Conservation (phyloP, 257 asterid genomes). For the Nicotiana paniculata region DNA sequence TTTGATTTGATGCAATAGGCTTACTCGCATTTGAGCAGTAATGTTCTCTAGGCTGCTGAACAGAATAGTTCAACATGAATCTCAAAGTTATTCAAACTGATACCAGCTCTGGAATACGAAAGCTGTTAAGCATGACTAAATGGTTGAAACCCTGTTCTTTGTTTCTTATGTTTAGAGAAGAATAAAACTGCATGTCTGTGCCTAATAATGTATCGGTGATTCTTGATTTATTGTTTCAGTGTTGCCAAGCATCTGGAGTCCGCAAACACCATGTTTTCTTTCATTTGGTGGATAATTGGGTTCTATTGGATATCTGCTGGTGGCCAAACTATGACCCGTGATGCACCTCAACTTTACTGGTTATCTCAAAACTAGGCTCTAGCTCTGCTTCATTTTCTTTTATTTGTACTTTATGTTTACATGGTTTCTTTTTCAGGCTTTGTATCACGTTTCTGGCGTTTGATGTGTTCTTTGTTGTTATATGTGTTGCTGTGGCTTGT, state of each 20-base stretch:
- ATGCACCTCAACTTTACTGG: constrained; percentile 96
- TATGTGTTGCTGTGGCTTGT: constrained; percentile 95
- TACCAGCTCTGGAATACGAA: neutral
- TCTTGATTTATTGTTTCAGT: constrained; percentile 66
- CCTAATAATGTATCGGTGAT: constrained; percentile 2
- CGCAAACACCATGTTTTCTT: constrained; percentile 93
- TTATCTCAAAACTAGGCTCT: constrained; percentile 50
- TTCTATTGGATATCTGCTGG: constrained; percentile 96
- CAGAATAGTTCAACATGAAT: neutral
- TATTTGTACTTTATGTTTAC: constrained; percentile 5
- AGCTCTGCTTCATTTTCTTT: constrained; percentile 57
- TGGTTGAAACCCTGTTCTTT: neutral
- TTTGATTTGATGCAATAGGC: neutral
- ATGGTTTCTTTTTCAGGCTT: constrained; percentile 56
- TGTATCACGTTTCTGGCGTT: constrained; percentile 94
- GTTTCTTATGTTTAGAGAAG: neutral
- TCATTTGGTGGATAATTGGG: constrained; percentile 99
- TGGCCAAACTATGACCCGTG: constrained; percentile 51
- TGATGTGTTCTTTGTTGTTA: constrained; percentile 92
- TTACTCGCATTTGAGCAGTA: neutral
- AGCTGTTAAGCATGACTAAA: constrained; percentile 3
- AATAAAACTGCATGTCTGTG: constrained; percentile 1
- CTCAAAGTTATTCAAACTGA: neutral
- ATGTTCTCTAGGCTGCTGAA: neutral
- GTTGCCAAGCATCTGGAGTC: constrained; percentile 81